Evolutionary conservation across 2,329 filamentous ascomycete species (phyloP), one percentile per base, ranked within the genome.

Genomic region (Clarireedia sp.): DNA sequence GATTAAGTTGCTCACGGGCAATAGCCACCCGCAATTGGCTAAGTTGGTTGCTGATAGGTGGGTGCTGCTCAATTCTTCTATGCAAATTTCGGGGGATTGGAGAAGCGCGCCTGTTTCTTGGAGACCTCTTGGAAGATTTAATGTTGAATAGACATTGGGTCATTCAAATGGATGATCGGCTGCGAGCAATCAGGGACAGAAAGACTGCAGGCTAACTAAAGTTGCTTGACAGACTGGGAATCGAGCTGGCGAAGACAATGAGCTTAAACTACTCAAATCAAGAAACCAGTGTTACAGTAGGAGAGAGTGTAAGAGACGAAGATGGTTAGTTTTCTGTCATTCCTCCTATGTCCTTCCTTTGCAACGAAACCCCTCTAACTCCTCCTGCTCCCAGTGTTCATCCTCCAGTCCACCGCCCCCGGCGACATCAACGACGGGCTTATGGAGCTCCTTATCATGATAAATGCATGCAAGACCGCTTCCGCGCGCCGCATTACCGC

Each of bases 361-460:
- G 12, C 19, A 3, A 44, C 4, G 6, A 43, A 38, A 19, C 38
- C 26, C 24, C 12, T 9, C 37, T 57, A 48, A 48, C 23, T 6
- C 10, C 16, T 21, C 23, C 8, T 23, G 3, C 17, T 23, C n/a
- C 23, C 45, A 83, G 91, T 96, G 69, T 97, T 96, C 76, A 95
- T 97, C 66, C 79, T 97, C 58, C 92, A 97, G 74, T 96, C 92
- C 23, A 96, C 94, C 48, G 86, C 89, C 41, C 92, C 92, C 2
- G 91, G 92, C 70, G 91, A 96, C 70, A 95, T 97, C 75, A 99
- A 99, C 74, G 92, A 97, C 71, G 90, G 90, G 49, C 81, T 99
- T 58, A 97, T 99, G 92, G 92, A 99, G 74, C 82, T 97, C 38
- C 81, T 97, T 63, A 96, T 97, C 74, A 96, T 96, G 85, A 95